Conservation (phyloP, 1,284 basidiomycete genomes). For the Leccinum solheimii region DNA sequence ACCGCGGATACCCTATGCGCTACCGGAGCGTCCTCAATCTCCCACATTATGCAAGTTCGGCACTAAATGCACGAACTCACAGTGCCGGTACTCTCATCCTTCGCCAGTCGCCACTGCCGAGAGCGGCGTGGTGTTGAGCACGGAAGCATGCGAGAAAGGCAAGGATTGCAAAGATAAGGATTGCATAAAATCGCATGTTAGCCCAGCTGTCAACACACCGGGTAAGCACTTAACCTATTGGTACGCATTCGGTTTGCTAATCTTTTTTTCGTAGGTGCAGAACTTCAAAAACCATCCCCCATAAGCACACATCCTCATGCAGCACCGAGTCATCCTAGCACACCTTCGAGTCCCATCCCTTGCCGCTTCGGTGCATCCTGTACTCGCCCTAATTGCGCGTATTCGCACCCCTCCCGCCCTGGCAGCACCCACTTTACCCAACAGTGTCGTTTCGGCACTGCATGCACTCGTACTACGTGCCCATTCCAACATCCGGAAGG, state of each 20-base stretch:
- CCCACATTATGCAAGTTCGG: constrained; percentile 90
- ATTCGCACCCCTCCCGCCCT: constrained; percentile 60
- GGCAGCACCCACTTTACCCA: constrained; percentile 41
- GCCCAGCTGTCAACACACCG: constrained; percentile 72
- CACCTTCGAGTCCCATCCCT: constrained; percentile 42
- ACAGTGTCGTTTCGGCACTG: constrained; percentile 73
- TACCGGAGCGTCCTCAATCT: constrained; percentile 77
- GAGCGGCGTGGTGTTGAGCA: constrained; percentile 90
- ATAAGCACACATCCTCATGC: constrained; percentile 22
- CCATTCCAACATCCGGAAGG: constrained; percentile 79
- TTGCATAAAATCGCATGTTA: constrained; percentile 86
- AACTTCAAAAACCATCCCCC: constrained; percentile 43
- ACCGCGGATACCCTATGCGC: constrained; percentile 45
- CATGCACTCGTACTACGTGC: constrained; percentile 76
- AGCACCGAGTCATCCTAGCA: constrained; percentile 28
- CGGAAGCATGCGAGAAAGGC: constrained; percentile 84
- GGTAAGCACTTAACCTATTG: constrained; percentile 40
- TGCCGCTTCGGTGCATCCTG: constrained; percentile 78
- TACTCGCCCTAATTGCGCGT: constrained; percentile 73
- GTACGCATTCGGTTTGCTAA: constrained; percentile 5
- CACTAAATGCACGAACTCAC: constrained; percentile 83
- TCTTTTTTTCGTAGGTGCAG: constrained; percentile 34
- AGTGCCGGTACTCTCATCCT: constrained; percentile 88
- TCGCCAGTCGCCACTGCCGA: constrained; percentile 89
- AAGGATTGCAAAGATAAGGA: constrained; percentile 88